Conservation (phyloP, 2,329 filamentous ascomycete species). For the Alternaria brassicicola region DNA sequence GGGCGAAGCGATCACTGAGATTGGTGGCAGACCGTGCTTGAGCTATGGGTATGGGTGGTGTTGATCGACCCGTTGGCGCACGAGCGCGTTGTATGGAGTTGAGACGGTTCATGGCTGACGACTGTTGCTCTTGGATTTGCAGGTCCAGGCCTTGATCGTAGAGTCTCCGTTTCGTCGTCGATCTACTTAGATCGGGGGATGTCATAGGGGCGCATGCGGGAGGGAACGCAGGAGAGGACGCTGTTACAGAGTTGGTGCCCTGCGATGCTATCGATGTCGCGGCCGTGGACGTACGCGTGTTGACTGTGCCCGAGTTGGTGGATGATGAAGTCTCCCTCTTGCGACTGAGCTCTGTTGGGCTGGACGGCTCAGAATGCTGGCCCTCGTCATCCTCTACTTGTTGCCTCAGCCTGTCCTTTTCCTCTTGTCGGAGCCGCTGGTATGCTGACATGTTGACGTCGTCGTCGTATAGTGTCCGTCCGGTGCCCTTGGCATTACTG, state of each 20-base stretch:
- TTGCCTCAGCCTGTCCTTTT: slow-evolving; percentile 52
- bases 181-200: slow-evolving; percentile 62
- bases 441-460: slow-evolving; percentile 85
- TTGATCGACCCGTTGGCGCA: slow-evolving; percentile 58
- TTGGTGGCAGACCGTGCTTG: slow-evolving; percentile 55
- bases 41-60: slow-evolving; percentile 50
- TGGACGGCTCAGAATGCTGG: slow-evolving; percentile 54
- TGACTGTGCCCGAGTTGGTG: slow-evolving; percentile 73
- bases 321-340: slow-evolving; percentile 86
- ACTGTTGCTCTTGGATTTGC: slow-evolving; percentile 80
- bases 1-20: slow-evolving; percentile 54
- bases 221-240: slow-evolving; percentile 38
- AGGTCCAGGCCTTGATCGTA: slow-evolving; percentile 85
- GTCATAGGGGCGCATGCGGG: slow-evolving; percentile 34
- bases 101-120: slow-evolving; percentile 75
- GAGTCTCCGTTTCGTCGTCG: slow-evolving; percentile 73
- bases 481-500: slow-evolving; percentile 53
- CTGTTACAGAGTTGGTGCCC: slow-evolving; percentile 45
- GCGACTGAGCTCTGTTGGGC: slow-evolving; percentile 66
- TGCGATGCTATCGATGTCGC: slow-evolving; percentile 89
- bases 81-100: slow-evolving; percentile 74
- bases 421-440: slow-evolving; percentile 70
- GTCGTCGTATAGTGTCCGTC: slow-evolving; percentile 80
- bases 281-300: slow-evolving; percentile 76
- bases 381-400: slow-evolving; percentile 48